Evolutionary conservation across 129 eudicot genomes (phyloP).

Genomic region (Saussurea involucrata): DNA sequence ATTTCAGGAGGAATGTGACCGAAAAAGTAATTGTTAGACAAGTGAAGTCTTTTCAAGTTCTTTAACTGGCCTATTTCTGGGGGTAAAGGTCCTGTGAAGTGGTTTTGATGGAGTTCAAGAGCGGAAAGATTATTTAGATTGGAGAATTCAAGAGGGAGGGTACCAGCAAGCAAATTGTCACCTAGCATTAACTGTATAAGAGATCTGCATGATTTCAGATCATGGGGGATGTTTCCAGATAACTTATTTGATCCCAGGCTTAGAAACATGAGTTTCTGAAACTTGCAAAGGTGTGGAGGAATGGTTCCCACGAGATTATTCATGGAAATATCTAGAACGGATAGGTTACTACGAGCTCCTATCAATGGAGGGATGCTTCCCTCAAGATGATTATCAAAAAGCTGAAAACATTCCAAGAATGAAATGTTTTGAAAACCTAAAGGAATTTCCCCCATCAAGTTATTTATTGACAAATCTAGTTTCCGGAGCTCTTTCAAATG

Average conservation of each 20-base stretch:
- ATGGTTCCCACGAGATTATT: constrained; percentile 67
- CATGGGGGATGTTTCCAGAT: constrained; percentile 77
- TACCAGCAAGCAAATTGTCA: constrained; percentile 72
- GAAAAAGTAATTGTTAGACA: constrained; percentile 61
- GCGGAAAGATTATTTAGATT: constrained; percentile 74
- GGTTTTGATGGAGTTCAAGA: constrained; percentile 73
- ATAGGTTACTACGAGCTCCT: constrained; percentile 63
- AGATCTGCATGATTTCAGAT: constrained; percentile 66
- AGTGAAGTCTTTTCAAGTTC: constrained; percentile 61
- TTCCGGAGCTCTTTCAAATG: constrained; percentile 47
- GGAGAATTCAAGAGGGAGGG: constrained; percentile 63
- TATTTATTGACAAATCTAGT: constrained; percentile 74
- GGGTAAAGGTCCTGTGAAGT: constrained; percentile 75
- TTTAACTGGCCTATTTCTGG: constrained; percentile 59
- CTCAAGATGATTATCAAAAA: constrained; percentile 66
- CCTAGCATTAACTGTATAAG: constrained; percentile 75
- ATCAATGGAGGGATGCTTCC: constrained; percentile 74
- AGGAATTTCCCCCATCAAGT: constrained; percentile 76
- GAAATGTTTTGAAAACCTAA: constrained; percentile 62
- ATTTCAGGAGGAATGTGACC: constrained; percentile 72
- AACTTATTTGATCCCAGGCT: constrained; percentile 83
- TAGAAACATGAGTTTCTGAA: constrained; percentile 61
- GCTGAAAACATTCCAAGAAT: constrained; percentile 62
- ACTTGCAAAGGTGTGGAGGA: constrained; percentile 66
- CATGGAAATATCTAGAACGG: constrained; percentile 68